Evolutionary conservation across 1,284 basidiomycete genomes (phyloP), one percentile per base, ranked within the genome.

Genomic region (Afroboletus lepidellus): DNA sequence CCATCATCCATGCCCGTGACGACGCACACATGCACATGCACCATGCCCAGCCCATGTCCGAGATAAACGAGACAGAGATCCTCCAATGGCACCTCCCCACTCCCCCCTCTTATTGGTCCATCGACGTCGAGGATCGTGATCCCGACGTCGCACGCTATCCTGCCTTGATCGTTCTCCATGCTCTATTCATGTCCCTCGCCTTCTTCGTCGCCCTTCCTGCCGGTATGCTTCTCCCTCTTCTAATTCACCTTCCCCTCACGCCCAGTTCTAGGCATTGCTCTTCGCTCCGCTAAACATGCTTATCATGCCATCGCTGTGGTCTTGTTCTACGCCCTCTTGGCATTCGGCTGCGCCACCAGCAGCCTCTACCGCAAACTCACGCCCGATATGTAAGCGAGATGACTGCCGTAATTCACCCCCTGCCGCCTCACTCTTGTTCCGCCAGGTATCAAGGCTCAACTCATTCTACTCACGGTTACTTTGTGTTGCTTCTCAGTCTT

Each of bases 141-240:
- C 67, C 73, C 12, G 67, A 69, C 15, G 69, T 75, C 41, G 60
- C 72, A 24, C 75, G 81, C 37, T 78, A 86, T 64, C 83, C 84
- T 20, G 77, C 77, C 12, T 70, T 91, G 45, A 88, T 92, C 72
- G 73, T 77, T 37, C 67, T 81, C 3, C 90, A 94, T 67, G 79
- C 74, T 21, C 53, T 84, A 3, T 79, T 81, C 62, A 89, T 92
- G 86, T 74, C 71, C 52, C 62, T 85, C 5, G 88, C 89, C 9
- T 92, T 90, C 69, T 90, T 92, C 60, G 77, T 83, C 13, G 79
- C 84, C 18, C 77, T 92, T 20, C 90, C 91, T 16, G 74, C 83
- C 47, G 84, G 91, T 92, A 66, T 63, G 77, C 63, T 46, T 53
- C 50, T 41, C 30, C 44, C 13, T 21, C 24, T 18, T 43, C 43